phyloP scores from a whole-genome alignment of 2,329 filamentous ascomycete species.

The Pseudocercospora crystallina region DNA sequence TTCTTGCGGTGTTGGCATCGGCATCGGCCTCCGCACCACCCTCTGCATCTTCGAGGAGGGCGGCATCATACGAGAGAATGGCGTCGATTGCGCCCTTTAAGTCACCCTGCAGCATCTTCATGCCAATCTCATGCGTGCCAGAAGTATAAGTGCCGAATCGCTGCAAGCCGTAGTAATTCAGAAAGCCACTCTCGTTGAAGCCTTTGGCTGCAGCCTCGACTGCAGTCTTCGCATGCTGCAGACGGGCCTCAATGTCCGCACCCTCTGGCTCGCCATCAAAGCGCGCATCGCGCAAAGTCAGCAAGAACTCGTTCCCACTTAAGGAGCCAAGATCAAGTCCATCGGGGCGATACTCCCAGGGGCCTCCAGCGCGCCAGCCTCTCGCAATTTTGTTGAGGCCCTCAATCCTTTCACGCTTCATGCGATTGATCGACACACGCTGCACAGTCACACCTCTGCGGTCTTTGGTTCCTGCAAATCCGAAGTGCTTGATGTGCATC shows the following conservation, averaged over 20 bases:
- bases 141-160: constrained; percentile 87
- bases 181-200: constrained; percentile 74
- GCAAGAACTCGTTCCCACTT: constrained; percentile 85
- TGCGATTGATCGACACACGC: constrained; percentile 66
- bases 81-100: constrained; percentile 77
- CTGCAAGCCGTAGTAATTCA: constrained; percentile 98
- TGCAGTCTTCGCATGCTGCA: constrained; percentile 50
- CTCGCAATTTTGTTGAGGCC: constrained; percentile 61
- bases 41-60: constrained; percentile 53
- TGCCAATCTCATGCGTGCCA: constrained; percentile 81
- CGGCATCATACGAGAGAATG: constrained; percentile 71
- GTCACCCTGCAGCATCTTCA: constrained; percentile 77
- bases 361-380: constrained; percentile 64
- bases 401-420: constrained; percentile 63
- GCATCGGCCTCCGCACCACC: constrained; percentile 14
- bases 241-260: constrained; percentile 32
- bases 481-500: constrained; percentile 66
- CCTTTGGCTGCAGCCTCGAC: constrained; percentile 63
- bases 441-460: constrained; percentile 83
- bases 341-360: constrained; percentile 73
- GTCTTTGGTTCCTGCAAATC: constrained; percentile 90
- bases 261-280: constrained; percentile 52
- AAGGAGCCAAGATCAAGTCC: constrained; percentile 81
- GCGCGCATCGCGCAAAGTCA: constrained; percentile 82
- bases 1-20: constrained; percentile 20